phyloP scores from a whole-genome alignment of 129 eudicot species.

The Glebionis coronaria region DNA sequence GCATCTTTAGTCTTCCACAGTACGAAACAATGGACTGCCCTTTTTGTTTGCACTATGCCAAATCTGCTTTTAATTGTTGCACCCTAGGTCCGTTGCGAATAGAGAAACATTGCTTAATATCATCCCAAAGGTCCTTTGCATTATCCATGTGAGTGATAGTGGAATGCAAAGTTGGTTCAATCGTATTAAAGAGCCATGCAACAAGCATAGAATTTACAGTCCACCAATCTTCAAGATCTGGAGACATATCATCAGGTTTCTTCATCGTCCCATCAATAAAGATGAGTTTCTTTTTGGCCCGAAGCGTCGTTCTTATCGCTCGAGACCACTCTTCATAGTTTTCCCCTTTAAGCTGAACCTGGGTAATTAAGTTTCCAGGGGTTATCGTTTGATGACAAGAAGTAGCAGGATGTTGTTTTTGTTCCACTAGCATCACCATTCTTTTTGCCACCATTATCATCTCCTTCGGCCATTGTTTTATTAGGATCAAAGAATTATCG shows the following conservation, averaged over 20 bases:
- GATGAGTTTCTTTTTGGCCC: neutral
- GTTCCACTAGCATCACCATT: neutral
- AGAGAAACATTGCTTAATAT: too few species aligned
- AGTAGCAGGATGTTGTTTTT: neutral
- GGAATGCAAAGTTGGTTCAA: neutral
- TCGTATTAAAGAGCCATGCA: too few species aligned
- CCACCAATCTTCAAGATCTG: too few species aligned
- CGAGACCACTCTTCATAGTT: too few species aligned
- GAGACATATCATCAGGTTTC: too few species aligned
- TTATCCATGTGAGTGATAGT: slow-evolving; percentile 1
- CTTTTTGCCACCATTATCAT: neutral
- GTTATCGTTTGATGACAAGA: neutral
- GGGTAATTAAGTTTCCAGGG: neutral
- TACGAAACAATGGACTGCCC: too few species aligned
- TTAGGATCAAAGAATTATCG: too few species aligned
- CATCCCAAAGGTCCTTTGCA: neutral
- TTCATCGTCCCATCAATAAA: too few species aligned
- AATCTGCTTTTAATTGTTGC: too few species aligned
- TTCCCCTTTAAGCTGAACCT: neutral
- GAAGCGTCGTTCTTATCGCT: neutral
- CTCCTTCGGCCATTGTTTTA: neutral
- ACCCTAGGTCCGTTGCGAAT: too few species aligned
- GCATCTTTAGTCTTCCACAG: too few species aligned
- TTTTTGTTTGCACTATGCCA: too few species aligned
- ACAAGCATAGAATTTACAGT: neutral